These are phyloP conservation scores for Diplodia intermedia DNA, from an alignment of 2,329 filamentous ascomycete species.

Conservation along the genomic window DNA sequence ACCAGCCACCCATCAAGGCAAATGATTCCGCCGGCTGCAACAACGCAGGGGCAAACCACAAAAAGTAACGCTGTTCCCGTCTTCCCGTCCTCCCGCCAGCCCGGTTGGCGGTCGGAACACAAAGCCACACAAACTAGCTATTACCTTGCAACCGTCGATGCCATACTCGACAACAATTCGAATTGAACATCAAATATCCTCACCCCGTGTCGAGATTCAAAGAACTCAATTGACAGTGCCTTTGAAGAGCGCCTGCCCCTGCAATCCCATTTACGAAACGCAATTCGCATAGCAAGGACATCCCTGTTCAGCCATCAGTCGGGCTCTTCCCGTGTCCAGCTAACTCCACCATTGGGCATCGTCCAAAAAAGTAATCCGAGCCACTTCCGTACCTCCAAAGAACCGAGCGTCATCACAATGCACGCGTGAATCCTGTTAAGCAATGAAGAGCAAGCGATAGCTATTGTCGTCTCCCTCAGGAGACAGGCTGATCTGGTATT, in stretches of 20 bases:
- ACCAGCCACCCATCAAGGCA: too few relatives aligned
- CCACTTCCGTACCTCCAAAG: background rate
- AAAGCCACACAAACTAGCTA: background rate
- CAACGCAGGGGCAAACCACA: too few relatives aligned
- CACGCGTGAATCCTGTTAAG: background rate
- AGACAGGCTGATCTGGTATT: slow-evolving; percentile 1
- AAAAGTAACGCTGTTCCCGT: background rate
- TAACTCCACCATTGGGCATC: background rate
- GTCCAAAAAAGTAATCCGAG: background rate
- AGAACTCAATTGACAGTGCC: background rate
- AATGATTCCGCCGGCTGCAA: too few relatives aligned
- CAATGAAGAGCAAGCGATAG: background rate
- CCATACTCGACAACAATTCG: too few relatives aligned
- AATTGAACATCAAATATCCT: too few relatives aligned
- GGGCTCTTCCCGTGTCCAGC: background rate
- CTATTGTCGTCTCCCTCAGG: slow-evolving; percentile 1
- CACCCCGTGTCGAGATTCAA: too few relatives aligned
- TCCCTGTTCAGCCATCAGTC: background rate
- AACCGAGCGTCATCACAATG: background rate
- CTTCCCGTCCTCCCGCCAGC: background rate
- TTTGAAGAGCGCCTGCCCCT: background rate
- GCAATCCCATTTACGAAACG: background rate
- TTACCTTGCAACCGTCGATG: too few relatives aligned
- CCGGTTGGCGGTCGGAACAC: background rate
- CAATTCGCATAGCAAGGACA: background rate